Evolutionary conservation across 768 basidiomycete genomes (phyloP).

Genomic region (Harrya chromipes): DNA sequence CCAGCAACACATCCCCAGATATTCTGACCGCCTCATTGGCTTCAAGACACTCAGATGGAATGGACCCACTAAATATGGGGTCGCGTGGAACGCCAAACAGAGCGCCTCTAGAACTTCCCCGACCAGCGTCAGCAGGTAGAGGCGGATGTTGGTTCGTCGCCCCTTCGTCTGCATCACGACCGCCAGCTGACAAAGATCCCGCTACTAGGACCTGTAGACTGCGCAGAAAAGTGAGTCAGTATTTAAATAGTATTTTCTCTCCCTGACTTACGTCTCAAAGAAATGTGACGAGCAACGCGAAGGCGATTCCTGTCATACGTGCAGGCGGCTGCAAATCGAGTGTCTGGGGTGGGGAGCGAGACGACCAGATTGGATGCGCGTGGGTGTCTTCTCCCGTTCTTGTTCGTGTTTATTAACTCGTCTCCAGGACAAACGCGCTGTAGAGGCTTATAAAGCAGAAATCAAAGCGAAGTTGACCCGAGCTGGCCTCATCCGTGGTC

Average conservation of each 20-base stretch:
- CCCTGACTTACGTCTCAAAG: constrained; percentile 35
- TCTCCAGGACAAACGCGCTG: constrained; percentile 73
- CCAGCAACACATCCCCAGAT: constrained; percentile 46
- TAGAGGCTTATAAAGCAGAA: constrained; percentile 78
- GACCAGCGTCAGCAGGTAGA: constrained; percentile 54
- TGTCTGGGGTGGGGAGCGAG: constrained; percentile 84
- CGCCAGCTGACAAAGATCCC: constrained; percentile 6
- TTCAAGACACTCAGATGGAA: constrained; percentile 36
- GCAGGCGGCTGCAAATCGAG: constrained; percentile 73
- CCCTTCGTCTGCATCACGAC: not conserved
- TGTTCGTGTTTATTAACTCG: constrained; percentile 15
- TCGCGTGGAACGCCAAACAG: constrained; percentile 44
- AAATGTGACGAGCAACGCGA: constrained; percentile 89
- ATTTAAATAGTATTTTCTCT: not conserved
- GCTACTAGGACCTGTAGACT: constrained; percentile 73
- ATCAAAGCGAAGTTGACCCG: constrained; percentile 80
- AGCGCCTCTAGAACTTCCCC: constrained; percentile 48
- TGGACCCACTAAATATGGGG: constrained; percentile 18
- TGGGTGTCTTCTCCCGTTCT: constrained; percentile 34
- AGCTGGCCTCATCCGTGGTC: constrained; percentile 78
- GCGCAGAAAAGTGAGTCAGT: constrained; percentile 64
- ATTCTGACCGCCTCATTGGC: constrained; percentile 35
- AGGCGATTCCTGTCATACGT: constrained; percentile 78
- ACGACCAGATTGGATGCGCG: constrained; percentile 89
- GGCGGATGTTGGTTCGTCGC: constrained; percentile 75